A percentile compares a stretch with the other conserved stretches of the same genome.
Conservation (phyloP, 345 rosid genomes). For the Linum tenue region DNA sequence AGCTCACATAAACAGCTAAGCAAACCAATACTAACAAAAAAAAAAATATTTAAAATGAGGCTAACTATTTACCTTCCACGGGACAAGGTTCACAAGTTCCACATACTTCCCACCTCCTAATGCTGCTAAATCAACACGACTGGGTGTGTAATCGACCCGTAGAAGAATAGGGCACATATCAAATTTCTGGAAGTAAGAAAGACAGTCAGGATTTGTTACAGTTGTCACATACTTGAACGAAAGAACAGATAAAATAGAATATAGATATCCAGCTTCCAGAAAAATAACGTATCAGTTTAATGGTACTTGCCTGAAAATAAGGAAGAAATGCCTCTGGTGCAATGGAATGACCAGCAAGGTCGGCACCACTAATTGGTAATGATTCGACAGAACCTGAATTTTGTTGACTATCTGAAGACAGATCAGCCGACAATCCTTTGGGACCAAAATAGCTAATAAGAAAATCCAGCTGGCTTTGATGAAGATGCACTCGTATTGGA, state of each 20-base stretch:
- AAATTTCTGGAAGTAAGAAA: constrained; percentile 53
- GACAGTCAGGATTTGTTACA: constrained; percentile 18
- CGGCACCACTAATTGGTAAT: constrained; percentile 17
- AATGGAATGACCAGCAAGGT: constrained; percentile 32
- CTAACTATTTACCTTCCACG: constrained; percentile 68
- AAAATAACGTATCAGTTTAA: neutral
- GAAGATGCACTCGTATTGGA: constrained; percentile 82
- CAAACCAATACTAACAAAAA: neutral
- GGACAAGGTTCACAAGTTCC: constrained; percentile 88
- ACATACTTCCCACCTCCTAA: constrained; percentile 74
- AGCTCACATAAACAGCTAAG: neutral
- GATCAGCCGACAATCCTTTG: constrained; percentile 36
- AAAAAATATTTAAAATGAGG: neutral
- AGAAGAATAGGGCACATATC: constrained; percentile 73
- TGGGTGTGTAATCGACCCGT: constrained; percentile 86
- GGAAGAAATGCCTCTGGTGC: constrained; percentile 90
- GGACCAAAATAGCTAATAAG: constrained; percentile 68
- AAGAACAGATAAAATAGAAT: neutral
- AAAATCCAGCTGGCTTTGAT: constrained; percentile 91
- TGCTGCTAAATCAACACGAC: constrained; percentile 82
- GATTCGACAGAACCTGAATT: constrained; percentile 32
- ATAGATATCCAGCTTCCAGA: neutral
- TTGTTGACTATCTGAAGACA: constrained; percentile 30
- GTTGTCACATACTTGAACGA: neutral
- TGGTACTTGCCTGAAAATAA: constrained; percentile 70